Base-by-base conservation (phyloP, 495 filamentous ascomycete genomes). In the Massariosphaeria phaeospora region DNA sequence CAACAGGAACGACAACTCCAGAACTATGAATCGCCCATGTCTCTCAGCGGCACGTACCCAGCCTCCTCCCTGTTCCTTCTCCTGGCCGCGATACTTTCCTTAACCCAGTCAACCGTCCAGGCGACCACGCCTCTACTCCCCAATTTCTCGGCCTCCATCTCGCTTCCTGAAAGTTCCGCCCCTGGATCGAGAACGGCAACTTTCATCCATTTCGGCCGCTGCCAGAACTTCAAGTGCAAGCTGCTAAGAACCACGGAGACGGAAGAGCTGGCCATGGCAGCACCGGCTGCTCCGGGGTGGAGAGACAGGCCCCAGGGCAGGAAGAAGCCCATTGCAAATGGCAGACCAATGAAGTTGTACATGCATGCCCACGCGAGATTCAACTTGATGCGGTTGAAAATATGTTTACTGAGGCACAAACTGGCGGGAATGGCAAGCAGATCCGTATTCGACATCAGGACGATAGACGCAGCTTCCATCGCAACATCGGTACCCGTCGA, bases 261-360 rank as follows among this genome's bases (percentile, higher is more conserved):
- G 56, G 86, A 91, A 33, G 85, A 90, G 34, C 77, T 78, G 4
- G 91, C 94, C 93, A 99, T 99, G 17, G 94, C 94, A 2, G 84
- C 88, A 13, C 90, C 91, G 7, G 93, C 94, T 26, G 88, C 89
- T 86, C 96, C 91, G 10, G 93, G 93, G 51, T 93, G 93, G 55
- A 99, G 70, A 72, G 87, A 85, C 59, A 82, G 80, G 2, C 91
- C 91, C 46, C 93, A 80, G 0, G 93, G 93, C 23, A 99, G 75
- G 75, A 96, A 90, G 52, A 91, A 60, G 3, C 93, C 93, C 93
- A 97, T 97, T 9, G 93, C 93, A 59, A 99, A 96, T 21, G 93
- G 93, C 1, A 99, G 74, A 3, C 93, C 93, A 59, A 97, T 74
- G 42, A 89, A 47, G 69, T 99, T 99, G 76, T 99, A 99, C 45